Evolutionary conservation across 148 eudicot genomes (phyloP), one percentile per base, ranked within the genome.

Genomic region (Cornus controversa): DNA sequence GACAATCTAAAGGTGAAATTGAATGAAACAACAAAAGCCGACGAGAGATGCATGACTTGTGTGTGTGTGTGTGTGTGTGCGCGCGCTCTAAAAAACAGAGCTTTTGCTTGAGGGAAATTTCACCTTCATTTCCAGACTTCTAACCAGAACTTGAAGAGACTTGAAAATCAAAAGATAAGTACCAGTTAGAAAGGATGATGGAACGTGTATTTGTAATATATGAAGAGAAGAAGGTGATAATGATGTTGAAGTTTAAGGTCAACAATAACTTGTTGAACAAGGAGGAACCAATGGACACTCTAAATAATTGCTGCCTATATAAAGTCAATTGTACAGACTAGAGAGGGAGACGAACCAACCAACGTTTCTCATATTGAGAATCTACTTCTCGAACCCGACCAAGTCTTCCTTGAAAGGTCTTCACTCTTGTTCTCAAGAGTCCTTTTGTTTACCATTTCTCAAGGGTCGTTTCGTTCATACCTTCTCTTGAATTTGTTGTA

Each of bases 51-150:
- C 20, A 60, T 60, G 64, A 60, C 25, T 31, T n/a, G 9, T 60
- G 22, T 60, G 64, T n/a, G 24, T n/a, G 24, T 20, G 60, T 5
- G 20, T 5, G 60, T 20, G 8, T 20, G 18, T 15, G 15, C 2
- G 15, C 6, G 15, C 6, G 15, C 63, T 57, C 7, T 60, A 18
- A 60, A 60, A 60, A 60, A 20, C 23, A 60, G 23, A 60, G 64
- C 8, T 60, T 22, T 14, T 6, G 25, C 6, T 60, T 60, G 54
- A 74, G 54, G 54, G 26, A 65, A 23, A 29, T 0, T 28, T 47
- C 67, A 79, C 81, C 81, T 73, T 79, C 25, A 10, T n/a, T 16
- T 29, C 45, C 45, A 65, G 58, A 50, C 62, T 22, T 13, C 53
- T 24, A 18, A 70, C 26, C 26, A 36, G 53, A 36, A 58, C 16